These are phyloP conservation scores for Infundibulicybe gibba DNA, from an alignment of 768 basidiomycete genomes.

Conservation along the genomic window DNA sequence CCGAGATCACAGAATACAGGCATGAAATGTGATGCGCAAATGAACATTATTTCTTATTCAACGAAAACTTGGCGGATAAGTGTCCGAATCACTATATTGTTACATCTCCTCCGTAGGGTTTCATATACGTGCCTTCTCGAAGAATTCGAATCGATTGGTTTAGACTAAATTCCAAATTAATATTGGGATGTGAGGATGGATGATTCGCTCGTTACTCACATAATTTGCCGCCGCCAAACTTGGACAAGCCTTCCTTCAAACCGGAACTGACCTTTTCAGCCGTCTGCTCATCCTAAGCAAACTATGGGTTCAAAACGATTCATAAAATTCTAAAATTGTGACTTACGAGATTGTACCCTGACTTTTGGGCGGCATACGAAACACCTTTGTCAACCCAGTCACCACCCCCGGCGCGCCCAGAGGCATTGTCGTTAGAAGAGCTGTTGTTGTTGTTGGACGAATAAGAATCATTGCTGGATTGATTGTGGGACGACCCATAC, in stretches of 20 bases:
- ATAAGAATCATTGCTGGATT: conserved; percentile 9
- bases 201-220: too few species aligned
- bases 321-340: background rate
- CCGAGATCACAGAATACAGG: too few species aligned
- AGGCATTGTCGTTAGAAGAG: conserved; percentile 8
- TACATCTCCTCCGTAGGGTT: too few species aligned
- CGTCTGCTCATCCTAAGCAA: conserved; percentile 30
- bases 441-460: conserved; percentile 11
- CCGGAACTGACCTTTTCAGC: conserved; percentile 33
- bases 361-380: conserved; percentile 29
- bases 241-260: conserved; percentile 29
- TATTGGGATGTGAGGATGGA: too few species aligned
- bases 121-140: too few species aligned
- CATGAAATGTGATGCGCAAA: too few species aligned
- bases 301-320: background rate
- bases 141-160: too few species aligned
- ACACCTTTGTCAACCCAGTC: conserved; percentile 38
- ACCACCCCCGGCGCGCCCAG: conserved; percentile 7
- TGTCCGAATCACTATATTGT: too few species aligned
- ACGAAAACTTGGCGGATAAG: too few species aligned
- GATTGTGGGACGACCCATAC: conserved; percentile 5
- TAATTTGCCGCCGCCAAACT: conserved; percentile 23
- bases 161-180: too few species aligned
- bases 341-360: conserved; percentile 43
- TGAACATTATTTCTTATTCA: too few species aligned